phyloP scores from a whole-genome alignment of 78 protist species.

The Goniomonas avonlea region DNA sequence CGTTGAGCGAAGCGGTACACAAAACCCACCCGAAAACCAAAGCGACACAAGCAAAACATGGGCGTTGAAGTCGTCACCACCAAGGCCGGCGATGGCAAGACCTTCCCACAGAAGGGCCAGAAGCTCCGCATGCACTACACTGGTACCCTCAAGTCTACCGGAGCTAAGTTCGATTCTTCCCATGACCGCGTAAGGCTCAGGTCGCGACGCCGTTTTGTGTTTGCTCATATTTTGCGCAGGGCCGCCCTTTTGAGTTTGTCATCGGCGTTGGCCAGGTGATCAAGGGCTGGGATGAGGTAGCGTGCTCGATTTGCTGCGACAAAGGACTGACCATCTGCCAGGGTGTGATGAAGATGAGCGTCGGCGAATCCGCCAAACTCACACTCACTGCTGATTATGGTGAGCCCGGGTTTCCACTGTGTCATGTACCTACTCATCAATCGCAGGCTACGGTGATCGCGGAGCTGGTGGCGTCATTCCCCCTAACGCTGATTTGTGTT shows the following conservation, averaged over 20 bases:
- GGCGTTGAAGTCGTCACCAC: not conserved
- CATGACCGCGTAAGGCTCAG: not conserved
- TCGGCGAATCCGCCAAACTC: conserved; percentile 1
- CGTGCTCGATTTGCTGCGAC: too few species aligned
- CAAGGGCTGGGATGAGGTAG: conserved; percentile 16
- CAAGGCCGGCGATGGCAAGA: not conserved
- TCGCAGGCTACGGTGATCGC: conserved; percentile 5
- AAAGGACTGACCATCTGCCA: too few species aligned
- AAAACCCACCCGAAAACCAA: too few species aligned
- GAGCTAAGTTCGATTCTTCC: conserved; percentile 7
- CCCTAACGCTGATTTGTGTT: conserved; percentile 18
- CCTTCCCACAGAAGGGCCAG: not conserved
- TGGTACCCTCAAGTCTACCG: not conserved
- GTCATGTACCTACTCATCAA: not conserved
- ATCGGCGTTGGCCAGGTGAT: conserved; percentile 22
- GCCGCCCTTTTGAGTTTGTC: not conserved
- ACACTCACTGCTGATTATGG: conserved; percentile 4
- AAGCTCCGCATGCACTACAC: conserved; percentile 5
- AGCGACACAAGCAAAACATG: too few species aligned
- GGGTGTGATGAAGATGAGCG: conserved; percentile 17
- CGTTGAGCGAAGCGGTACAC: too few species aligned
- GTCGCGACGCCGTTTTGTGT: too few species aligned
- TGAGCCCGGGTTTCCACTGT: not conserved
- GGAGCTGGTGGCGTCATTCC: conserved; percentile 24
- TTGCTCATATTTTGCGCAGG: too few species aligned